Conservation (phyloP, 2,329 filamentous ascomycete species). For the Epichloe amarillans region DNA sequence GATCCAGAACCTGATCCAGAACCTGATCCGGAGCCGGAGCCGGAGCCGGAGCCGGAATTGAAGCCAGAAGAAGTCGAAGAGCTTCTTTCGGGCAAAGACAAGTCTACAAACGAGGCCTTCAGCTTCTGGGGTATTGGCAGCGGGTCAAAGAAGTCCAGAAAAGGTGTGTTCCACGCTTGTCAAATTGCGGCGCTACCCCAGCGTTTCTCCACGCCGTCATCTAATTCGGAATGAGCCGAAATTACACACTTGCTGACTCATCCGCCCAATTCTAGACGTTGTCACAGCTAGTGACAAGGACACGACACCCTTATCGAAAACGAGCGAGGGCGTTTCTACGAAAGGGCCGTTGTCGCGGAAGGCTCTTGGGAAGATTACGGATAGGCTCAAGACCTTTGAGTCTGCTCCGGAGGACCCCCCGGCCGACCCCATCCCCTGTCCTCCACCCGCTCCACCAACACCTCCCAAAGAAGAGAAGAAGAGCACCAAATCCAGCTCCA, state of each 20-base stretch:
- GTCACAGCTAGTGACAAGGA: constrained; percentile 23
- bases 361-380: constrained; percentile 37
- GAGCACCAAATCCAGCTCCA: constrained; percentile 26
- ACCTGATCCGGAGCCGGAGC: constrained; percentile 1
- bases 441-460: constrained; percentile 25
- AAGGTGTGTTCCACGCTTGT: constrained; percentile 20
- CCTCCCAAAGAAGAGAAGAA: constrained; percentile 11
- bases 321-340: constrained; percentile 23
- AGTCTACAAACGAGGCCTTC: constrained; percentile 30
- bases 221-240: constrained; percentile 20
- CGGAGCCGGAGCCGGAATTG: constrained; percentile 18
- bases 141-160: constrained; percentile 28
- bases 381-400: constrained; percentile 45
- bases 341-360: constrained; percentile 31
- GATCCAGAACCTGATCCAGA: constrained; percentile 3
- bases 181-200: constrained; percentile 9
- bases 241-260: constrained; percentile 37
- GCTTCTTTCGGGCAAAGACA: constrained; percentile 22
- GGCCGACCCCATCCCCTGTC: constrained; percentile 21
- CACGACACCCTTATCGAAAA: constrained; percentile 25
- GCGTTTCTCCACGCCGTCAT: constrained; percentile 3
- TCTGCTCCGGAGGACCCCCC: constrained; percentile 23
- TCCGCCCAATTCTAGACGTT: constrained; percentile 31
- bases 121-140: constrained; percentile 40
- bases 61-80: constrained; percentile 30